Percentiles rank a stretch among this genome's conserved stretches.
Conservation (phyloP, 371 early-diverging fungal species). For the Mucor circinelloides region DNA sequence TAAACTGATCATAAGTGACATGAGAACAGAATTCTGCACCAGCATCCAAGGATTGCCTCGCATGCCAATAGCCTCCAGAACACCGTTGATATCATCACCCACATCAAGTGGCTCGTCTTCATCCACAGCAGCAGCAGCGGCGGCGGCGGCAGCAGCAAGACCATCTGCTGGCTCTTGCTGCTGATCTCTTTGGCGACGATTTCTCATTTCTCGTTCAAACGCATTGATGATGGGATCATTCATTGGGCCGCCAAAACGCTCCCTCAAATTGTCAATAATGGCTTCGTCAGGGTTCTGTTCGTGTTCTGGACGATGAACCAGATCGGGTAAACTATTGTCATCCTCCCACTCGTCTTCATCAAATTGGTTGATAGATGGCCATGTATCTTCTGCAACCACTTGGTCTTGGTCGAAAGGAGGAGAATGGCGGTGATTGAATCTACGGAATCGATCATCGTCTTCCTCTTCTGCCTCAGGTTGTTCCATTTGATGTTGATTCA, state of each 20-base stretch:
- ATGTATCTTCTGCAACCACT: background rate
- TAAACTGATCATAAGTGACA: slow-evolving; percentile 67
- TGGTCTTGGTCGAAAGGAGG: background rate
- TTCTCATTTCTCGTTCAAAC: background rate
- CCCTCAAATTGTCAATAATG: background rate
- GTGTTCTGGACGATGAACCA: background rate
- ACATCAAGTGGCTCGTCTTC: slow-evolving; percentile 34
- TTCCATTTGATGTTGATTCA: background rate
- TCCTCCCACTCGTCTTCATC: slow-evolving; percentile 3
- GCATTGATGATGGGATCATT: background rate
- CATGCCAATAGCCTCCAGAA: slow-evolving; percentile 86
- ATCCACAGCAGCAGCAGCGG: slow-evolving; percentile 16
- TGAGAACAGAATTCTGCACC: slow-evolving; percentile 75
- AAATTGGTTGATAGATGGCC: background rate
- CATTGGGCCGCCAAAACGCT: background rate
- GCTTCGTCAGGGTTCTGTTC: background rate
- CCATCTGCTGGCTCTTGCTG: background rate
- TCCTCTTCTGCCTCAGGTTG: background rate
- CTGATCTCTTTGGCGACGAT: background rate
- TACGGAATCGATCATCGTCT: background rate
- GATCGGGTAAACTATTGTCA: slow-evolving; percentile 12
- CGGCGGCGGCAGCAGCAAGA: background rate
- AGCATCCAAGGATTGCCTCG: slow-evolving; percentile 76
- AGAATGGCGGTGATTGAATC: background rate
- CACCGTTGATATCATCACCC: slow-evolving; percentile 73